Base-by-base conservation (phyloP, 2,329 filamentous ascomycete species). In the Microsporum audouinii region DNA sequence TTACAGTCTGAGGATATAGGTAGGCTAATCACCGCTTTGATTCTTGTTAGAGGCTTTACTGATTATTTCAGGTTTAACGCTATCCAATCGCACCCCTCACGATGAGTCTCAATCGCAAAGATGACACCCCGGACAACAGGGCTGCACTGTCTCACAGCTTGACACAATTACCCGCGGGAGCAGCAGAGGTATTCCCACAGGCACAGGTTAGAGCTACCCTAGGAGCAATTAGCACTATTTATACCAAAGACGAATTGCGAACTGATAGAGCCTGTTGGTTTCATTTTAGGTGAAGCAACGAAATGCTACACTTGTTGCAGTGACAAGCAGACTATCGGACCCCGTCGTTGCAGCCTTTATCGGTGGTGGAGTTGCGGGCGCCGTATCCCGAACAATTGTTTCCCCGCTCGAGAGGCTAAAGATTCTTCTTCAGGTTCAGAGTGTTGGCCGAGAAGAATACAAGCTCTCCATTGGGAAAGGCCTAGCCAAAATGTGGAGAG, bases 391-490 rank as follows among this genome's bases (percentile, higher is more conserved):
- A 71, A 99, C 94, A 29, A 92, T 97, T 56, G 94, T 99, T 3
- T 97, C 92, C 14, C 94, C 94, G 2, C 84, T 99, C 41, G 94
- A 99, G 76, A 85, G 94, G 65, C 81, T 99, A 62, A 97, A 99
- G 79, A 99, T 99, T 68, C 80, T 99, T n/a, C 91, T 96, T 73
- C 94, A 99, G 73, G 83, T 99, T 33, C 94, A 99, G 77, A 95
- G 88, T 71, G 88, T 82, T 57, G 92, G 91, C 17, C 85, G 91
- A 70, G 88, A 89, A 68, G 92, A 96, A 71, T 99, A 99, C 77
- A 92, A 94, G 73, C 80, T 96, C 73, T 94, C 91, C 14, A 89
- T 97, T 62, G 84, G 86, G 67, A 89, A 95, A 76, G 94, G 90
- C 2, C 79, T 99, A 65, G 82, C 78, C 63, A 99, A 99, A 76